These are phyloP conservation scores for Barnettozyma sucrosica DNA, from an alignment of 805 yeast species.

Conservation along the genomic window DNA sequence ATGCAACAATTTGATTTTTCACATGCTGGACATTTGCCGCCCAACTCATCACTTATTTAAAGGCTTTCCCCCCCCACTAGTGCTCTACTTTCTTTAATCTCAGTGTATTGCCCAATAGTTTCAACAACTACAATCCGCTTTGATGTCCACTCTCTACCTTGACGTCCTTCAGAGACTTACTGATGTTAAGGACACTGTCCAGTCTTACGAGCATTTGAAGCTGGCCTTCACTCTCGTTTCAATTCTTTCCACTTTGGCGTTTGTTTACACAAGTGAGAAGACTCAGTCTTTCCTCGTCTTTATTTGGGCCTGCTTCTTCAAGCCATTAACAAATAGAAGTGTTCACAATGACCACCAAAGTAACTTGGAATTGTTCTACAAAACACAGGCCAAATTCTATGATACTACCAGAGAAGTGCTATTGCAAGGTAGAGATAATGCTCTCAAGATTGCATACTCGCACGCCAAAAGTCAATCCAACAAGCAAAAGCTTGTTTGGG, in stretches of 20 bases:
- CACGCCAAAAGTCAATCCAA: conserved; percentile 38
- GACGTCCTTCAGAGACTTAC: conserved; percentile 2
- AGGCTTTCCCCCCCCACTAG: not conserved
- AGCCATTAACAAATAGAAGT: conserved; percentile 27
- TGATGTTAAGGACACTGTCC: conserved; percentile 5
- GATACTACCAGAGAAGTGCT: conserved; percentile 64
- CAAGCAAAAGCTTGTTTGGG: conserved; percentile 52
- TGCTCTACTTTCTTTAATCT: not conserved
- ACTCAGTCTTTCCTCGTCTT: conserved; percentile 23
- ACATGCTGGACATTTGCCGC: not conserved
- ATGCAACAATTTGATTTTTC: not conserved
- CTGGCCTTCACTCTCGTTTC: conserved; percentile 8
- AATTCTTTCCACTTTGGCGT: conserved; percentile 6
- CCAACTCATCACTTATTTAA: not conserved
- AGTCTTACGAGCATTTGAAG: conserved; percentile 5
- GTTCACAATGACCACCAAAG: conserved; percentile 27
- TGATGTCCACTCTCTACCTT: conserved; percentile 5
- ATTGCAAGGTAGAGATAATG: conserved; percentile 65
- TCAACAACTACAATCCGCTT: conserved; percentile 2
- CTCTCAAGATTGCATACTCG: conserved; percentile 51
- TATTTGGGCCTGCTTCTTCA: conserved; percentile 31
- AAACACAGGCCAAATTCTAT: conserved; percentile 70
- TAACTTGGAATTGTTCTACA: conserved; percentile 57
- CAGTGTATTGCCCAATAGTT: not conserved
- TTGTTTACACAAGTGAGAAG: conserved; percentile 16